These are phyloP conservation scores for Colletotrichum coccodes DNA, from an alignment of 2,329 filamentous ascomycete species.

Conservation along the genomic window DNA sequence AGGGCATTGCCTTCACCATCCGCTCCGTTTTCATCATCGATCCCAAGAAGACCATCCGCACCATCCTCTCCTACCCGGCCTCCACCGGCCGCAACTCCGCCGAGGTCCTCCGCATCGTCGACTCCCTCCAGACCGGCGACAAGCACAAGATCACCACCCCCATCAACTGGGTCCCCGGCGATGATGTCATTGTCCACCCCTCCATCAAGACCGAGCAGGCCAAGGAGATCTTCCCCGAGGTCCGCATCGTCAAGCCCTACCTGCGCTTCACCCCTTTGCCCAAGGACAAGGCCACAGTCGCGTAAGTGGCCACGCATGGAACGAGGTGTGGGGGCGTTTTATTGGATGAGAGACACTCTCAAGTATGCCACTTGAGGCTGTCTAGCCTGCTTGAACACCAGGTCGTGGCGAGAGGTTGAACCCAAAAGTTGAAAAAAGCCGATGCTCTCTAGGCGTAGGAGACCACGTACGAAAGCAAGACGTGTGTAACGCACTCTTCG, in stretches of 20 bases:
- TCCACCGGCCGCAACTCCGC: slow-evolving; percentile 86
- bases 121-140: slow-evolving; percentile 85
- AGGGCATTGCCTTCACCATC: slow-evolving; percentile 92
- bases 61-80: slow-evolving; percentile 92
- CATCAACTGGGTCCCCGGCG: slow-evolving; percentile 89
- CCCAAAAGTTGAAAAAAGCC: background rate
- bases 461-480: background rate
- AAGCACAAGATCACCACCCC: slow-evolving; percentile 89
- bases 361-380: background rate
- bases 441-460: slow-evolving; percentile 8
- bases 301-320: slow-evolving; percentile 37
- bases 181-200: slow-evolving; percentile 93
- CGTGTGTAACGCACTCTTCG: background rate
- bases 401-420: background rate
- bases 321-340: slow-evolving; percentile 24
- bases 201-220: slow-evolving; percentile 85
- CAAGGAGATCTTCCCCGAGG: slow-evolving; percentile 86
- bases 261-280: slow-evolving; percentile 77
- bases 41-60: slow-evolving; percentile 90
- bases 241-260: slow-evolving; percentile 76
- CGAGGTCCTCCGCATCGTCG: slow-evolving; percentile 82
- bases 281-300: slow-evolving; percentile 59
- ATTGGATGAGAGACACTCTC: slow-evolving; percentile 4
- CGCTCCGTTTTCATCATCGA: slow-evolving; percentile 96
- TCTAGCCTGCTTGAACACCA: background rate